Percentiles rank a stretch among this genome's conserved stretches.
phyloP scores from a whole-genome alignment of 805 yeast species.

The Starmera caribaea region DNA sequence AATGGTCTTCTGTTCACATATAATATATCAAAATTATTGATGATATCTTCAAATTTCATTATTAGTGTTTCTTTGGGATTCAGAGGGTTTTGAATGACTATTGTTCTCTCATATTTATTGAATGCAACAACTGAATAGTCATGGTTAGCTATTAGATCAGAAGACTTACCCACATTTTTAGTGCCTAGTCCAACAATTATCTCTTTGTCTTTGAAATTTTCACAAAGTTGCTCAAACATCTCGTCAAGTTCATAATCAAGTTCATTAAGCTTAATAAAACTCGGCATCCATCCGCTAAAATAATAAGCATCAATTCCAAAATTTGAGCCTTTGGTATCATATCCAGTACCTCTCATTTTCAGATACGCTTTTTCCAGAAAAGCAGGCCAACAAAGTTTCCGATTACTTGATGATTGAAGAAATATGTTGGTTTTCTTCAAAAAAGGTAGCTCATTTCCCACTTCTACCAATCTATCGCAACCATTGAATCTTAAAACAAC shows the following conservation, averaged over 20 bases:
- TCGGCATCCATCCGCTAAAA: slow-evolving; percentile 70
- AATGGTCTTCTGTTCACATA: slow-evolving; percentile 63
- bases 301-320: slow-evolving; percentile 59
- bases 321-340: slow-evolving; percentile 65
- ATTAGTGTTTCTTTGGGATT: slow-evolving; percentile 3
- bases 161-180: slow-evolving; percentile 27
- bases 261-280: slow-evolving; percentile 24
- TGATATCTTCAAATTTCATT: slow-evolving; percentile 20
- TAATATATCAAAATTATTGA: slow-evolving; percentile 34
- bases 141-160: slow-evolving; percentile 44
- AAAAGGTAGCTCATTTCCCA: slow-evolving; percentile 39
- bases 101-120: slow-evolving; percentile 6
- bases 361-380: slow-evolving; percentile 72
- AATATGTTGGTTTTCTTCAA: slow-evolving; percentile 10
- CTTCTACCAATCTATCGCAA: slow-evolving; percentile 30
- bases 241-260: slow-evolving; percentile 22
- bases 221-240: slow-evolving; percentile 26
- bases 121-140: slow-evolving; percentile 58
- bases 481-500: slow-evolving; percentile 47
- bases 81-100: slow-evolving; percentile 41
- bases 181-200: slow-evolving; percentile 64
- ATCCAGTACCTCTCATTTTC: slow-evolving; percentile 42
- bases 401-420: slow-evolving; percentile 10
- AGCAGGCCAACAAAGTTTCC: slow-evolving; percentile 46
- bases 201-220: slow-evolving; percentile 22